Evolutionary conservation across 768 basidiomycete genomes (phyloP).

Genomic region (Strobilomyces echinocephalus): DNA sequence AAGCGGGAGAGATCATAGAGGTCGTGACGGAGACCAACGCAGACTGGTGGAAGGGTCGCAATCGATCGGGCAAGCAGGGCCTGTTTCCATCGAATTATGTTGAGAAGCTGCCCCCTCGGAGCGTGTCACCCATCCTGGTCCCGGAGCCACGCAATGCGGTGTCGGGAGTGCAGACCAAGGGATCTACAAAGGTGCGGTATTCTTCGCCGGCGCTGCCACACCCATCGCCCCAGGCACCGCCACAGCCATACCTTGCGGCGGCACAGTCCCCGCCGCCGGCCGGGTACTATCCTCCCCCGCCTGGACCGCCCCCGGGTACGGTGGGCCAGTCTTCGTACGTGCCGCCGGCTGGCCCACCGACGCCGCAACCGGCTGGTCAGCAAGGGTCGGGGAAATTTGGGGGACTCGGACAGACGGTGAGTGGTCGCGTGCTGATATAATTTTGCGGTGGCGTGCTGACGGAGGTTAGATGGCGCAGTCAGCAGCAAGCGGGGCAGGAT

Average conservation of each 20-base stretch:
- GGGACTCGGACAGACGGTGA: constrained; percentile 36
- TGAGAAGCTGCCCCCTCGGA: constrained; percentile 43
- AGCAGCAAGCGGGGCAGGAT: constrained; percentile 42
- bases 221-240: constrained; percentile 9
- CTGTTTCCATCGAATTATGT: constrained; percentile 79
- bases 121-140: constrained; percentile 19
- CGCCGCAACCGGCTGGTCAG: constrained; percentile 33
- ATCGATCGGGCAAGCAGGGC: constrained; percentile 55
- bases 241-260: constrained; percentile 12
- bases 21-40: constrained; percentile 77
- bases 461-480: constrained; percentile 27
- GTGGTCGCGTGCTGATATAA: constrained; percentile 3
- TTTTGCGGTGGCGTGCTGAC: neutral
- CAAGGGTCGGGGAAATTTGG: constrained; percentile 38
- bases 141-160: constrained; percentile 20
- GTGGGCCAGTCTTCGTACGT: constrained; percentile 10
- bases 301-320: constrained; percentile 13
- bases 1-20: constrained; percentile 71
- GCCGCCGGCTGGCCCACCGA: constrained; percentile 34
- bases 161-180: constrained; percentile 5
- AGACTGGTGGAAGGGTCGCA: constrained; percentile 87
- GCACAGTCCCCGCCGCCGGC: constrained; percentile 16
- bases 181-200: constrained; percentile 10
- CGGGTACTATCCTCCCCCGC: constrained; percentile 16
- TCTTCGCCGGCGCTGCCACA: constrained; percentile 19